Conservation (phyloP, 768 basidiomycete species). For the Harrya chromipes region DNA sequence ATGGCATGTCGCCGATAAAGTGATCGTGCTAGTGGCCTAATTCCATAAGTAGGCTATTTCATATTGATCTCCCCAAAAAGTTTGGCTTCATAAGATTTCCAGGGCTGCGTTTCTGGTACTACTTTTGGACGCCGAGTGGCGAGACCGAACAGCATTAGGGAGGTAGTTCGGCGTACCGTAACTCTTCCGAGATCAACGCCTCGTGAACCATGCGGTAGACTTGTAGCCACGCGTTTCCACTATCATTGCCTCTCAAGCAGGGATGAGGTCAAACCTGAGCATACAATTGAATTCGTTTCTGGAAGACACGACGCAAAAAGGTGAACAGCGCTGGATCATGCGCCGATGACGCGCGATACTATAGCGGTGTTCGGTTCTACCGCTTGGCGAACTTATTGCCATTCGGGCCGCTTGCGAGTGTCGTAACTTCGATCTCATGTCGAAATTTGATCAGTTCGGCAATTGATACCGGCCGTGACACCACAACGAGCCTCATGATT, state of each 20-base stretch:
- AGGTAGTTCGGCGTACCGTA: not conserved
- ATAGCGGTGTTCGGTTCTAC: no score
- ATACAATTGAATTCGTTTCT: not conserved
- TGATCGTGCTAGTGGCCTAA: conserved; percentile 46
- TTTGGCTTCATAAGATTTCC: not conserved
- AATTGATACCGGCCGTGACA: no score
- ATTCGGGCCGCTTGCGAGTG: no score
- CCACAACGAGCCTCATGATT: no score
- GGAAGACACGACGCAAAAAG: not conserved
- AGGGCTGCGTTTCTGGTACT: conserved; percentile 5
- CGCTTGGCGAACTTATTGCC: not conserved
- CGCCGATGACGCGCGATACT: no score
- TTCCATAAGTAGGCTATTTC: not conserved
- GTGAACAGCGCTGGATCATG: not conserved
- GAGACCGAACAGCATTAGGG: no score
- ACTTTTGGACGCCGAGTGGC: not conserved
- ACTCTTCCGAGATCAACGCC: not conserved
- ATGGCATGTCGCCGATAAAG: conserved; percentile 58
- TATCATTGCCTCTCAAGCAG: not conserved
- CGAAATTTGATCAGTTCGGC: no score
- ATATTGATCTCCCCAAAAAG: conserved; percentile 1
- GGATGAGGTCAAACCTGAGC: not conserved
- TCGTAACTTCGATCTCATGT: no score
- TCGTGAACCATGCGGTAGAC: not conserved
- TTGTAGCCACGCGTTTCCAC: not conserved